Evolutionary conservation across 495 filamentous ascomycete genomes (phyloP).

Genomic region (Xylaria nigripes): DNA sequence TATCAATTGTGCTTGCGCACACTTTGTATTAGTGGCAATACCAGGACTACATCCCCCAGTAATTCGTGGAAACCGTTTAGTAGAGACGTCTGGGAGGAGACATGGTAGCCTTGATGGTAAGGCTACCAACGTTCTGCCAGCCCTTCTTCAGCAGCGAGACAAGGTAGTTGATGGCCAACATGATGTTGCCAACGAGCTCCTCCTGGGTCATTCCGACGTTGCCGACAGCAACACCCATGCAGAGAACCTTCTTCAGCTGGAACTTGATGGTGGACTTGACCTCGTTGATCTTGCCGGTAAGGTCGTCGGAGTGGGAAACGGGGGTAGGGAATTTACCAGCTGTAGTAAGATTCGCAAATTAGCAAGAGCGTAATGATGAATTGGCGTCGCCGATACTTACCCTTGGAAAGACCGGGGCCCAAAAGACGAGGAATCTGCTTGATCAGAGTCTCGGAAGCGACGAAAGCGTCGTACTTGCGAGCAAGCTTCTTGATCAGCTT

Average conservation of each 20-base stretch:
- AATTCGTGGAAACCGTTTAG: constrained; percentile 39
- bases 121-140: constrained; percentile 98
- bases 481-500: constrained; percentile 99
- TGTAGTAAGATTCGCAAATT: constrained; percentile 31
- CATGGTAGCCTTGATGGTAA: constrained; percentile 99
- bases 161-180: constrained; percentile 97
- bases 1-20: constrained; percentile 9
- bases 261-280: constrained; percentile 99
- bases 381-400: constrained; percentile 40
- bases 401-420: constrained; percentile 96
- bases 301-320: constrained; percentile 89
- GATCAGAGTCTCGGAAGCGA: constrained; percentile 92
- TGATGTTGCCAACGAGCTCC: constrained; percentile 90
- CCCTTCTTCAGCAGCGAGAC: constrained; percentile 99
- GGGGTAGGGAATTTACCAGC: constrained; percentile 99
- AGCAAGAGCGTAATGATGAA: background rate
- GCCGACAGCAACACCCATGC: constrained; percentile 96
- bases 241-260: constrained; percentile 99
- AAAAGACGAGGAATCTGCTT: constrained; percentile 99
- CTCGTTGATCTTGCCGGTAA: constrained; percentile 87
- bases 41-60: constrained; percentile 23
- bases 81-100: constrained; percentile 93
- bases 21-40: constrained; percentile 2
- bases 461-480: constrained; percentile 98
- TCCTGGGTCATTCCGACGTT: constrained; percentile 97